These are phyloP conservation scores for Sugiyamaella lignohabitans DNA, from an alignment of 805 yeast species.

Conservation along the genomic window DNA sequence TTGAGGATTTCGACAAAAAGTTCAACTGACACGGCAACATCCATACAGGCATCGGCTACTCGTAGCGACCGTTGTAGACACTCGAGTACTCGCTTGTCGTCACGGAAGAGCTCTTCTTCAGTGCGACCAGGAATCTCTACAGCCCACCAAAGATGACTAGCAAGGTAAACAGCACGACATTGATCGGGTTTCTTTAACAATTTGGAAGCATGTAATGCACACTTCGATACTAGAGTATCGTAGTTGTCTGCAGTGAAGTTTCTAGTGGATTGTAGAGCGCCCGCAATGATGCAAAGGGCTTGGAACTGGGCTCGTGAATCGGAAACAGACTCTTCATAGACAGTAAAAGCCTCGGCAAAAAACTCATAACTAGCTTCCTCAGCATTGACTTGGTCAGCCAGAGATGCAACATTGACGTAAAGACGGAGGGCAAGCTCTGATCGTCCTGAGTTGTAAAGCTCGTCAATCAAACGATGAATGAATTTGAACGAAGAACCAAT, in stretches of 20 bases:
- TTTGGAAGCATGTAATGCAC: slow-evolving; percentile 83
- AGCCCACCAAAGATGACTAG: slow-evolving; percentile 94
- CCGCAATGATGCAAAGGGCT: slow-evolving; percentile 44
- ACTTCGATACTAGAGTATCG: slow-evolving; percentile 73
- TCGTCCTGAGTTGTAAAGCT: slow-evolving; percentile 41
- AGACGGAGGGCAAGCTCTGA: slow-evolving; percentile 34
- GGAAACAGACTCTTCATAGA: slow-evolving; percentile 62
- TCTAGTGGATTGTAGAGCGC: slow-evolving; percentile 46
- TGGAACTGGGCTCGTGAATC: slow-evolving; percentile 51
- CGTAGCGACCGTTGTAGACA: slow-evolving; percentile 83
- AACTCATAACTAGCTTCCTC: slow-evolving; percentile 80
- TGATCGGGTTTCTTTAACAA: slow-evolving; percentile 89
- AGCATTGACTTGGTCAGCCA: slow-evolving; percentile 71
- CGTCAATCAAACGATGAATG: slow-evolving; percentile 61
- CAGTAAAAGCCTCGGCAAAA: slow-evolving; percentile 78
- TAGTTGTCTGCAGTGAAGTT: slow-evolving; percentile 59
- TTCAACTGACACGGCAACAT: slow-evolving; percentile 62
- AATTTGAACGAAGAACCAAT: slow-evolving; percentile 61
- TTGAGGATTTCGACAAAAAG: slow-evolving; percentile 86
- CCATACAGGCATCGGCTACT: slow-evolving; percentile 93
- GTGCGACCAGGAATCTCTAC: slow-evolving; percentile 51
- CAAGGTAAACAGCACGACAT: slow-evolving; percentile 80
- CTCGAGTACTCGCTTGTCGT: slow-evolving; percentile 75
- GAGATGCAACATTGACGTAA: slow-evolving; percentile 60
- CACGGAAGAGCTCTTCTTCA: slow-evolving; percentile 36